Percentiles rank a stretch among this genome's conserved stretches.
Conservation (phyloP, 2,329 filamentous ascomycete species). For the Alternaria conjuncta region DNA sequence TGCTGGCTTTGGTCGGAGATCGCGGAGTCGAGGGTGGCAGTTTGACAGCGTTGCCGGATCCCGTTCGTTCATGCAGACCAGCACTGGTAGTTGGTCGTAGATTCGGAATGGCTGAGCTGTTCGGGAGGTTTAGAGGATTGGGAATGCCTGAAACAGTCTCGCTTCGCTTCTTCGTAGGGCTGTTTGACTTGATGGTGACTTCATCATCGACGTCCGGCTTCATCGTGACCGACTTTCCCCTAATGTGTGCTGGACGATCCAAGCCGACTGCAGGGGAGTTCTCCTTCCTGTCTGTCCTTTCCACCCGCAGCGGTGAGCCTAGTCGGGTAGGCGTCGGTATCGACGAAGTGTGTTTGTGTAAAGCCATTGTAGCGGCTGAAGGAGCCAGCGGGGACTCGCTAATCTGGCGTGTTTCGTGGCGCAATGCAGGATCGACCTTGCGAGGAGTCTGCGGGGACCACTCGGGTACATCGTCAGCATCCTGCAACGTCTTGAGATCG, state of each 20-base stretch:
- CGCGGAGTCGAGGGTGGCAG: conserved; percentile 58
- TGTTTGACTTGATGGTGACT: conserved; percentile 47
- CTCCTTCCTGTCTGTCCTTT: conserved; percentile 44
- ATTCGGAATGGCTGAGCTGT: conserved; percentile 56
- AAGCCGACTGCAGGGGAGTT: conserved; percentile 46
- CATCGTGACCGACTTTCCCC: conserved; percentile 30
- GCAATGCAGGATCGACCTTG: conserved; percentile 31
- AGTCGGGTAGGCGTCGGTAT: conserved; percentile 50
- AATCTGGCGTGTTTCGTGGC: conserved; percentile 27
- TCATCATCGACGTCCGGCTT: conserved; percentile 39
- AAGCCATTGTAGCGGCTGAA: conserved; percentile 30
- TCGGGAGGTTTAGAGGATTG: conserved; percentile 30
- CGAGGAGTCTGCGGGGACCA: conserved; percentile 50
- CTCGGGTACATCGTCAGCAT: conserved; percentile 53
- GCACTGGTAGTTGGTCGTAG: conserved; percentile 49
- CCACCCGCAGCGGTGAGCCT: conserved; percentile 55
- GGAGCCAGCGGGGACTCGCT: conserved; percentile 42
- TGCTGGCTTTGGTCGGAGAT: conserved; percentile 36
- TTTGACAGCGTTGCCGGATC: conserved; percentile 62
- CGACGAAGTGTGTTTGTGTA: conserved; percentile 48
- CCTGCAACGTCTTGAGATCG: conserved; percentile 76
- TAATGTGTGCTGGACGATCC: conserved; percentile 30
- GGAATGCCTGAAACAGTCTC: conserved; percentile 59
- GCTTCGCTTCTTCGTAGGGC: conserved; percentile 53
- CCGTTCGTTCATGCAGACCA: conserved; percentile 59